phyloP scores from a whole-genome alignment of 2,329 filamentous ascomycete species.

The Coniochaeta hoffmannii region DNA sequence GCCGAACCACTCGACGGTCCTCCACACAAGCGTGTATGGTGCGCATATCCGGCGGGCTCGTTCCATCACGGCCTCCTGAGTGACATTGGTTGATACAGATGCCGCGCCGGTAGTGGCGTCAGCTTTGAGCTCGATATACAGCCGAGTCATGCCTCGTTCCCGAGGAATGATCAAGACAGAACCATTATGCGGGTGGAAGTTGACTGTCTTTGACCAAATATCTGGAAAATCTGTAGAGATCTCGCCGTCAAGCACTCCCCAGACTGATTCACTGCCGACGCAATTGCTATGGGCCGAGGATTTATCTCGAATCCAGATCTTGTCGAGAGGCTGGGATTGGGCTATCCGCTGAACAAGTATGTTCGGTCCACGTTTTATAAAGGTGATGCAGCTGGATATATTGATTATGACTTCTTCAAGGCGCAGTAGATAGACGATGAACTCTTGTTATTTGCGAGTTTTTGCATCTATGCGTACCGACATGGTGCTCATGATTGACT shows the following conservation, averaged over 20 bases:
- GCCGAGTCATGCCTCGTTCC: conserved; percentile 63
- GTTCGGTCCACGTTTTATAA: conserved; percentile 38
- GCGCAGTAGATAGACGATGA: background rate
- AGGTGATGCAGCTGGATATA: conserved; percentile 24
- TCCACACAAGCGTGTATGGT: conserved; percentile 50
- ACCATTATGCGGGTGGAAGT: conserved; percentile 59
- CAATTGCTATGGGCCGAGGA: conserved; percentile 37
- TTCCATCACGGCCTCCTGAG: conserved; percentile 64
- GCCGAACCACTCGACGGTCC: conserved; percentile 62
- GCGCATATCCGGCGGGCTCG: conserved; percentile 54
- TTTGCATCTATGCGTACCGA: no score
- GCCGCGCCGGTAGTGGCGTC: conserved; percentile 28
- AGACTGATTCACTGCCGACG: conserved; percentile 43
- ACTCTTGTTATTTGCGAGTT: no score
- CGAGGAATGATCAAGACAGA: conserved; percentile 66
- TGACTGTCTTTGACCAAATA: conserved; percentile 65
- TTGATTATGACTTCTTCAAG: conserved; percentile 26
- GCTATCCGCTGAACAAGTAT: conserved; percentile 33
- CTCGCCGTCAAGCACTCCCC: conserved; percentile 66
- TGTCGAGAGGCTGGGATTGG: conserved; percentile 32
- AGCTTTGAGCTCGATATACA: conserved; percentile 51
- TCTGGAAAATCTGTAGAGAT: conserved; percentile 67
- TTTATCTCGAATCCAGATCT: conserved; percentile 43
- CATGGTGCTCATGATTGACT: no score
- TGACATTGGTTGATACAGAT: conserved; percentile 23